A percentile compares a stretch with the other conserved stretches of the same genome.
These are phyloP conservation scores for Talaromyces sp. DNA, from an alignment of 2,329 filamentous ascomycete genomes.

Conservation along the genomic window DNA sequence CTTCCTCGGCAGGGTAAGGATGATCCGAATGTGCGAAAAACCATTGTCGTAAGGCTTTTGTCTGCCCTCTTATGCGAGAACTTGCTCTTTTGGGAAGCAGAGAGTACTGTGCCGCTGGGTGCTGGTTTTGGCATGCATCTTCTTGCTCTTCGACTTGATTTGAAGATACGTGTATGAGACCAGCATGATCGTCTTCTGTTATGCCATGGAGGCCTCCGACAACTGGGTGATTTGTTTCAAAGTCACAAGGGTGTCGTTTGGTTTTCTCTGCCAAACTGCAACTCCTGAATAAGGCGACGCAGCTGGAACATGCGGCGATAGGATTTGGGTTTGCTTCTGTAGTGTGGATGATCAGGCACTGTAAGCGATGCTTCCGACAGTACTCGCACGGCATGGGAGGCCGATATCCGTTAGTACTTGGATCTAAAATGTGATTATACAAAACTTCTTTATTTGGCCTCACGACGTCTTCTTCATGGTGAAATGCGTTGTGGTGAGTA, in stretches of 20 bases:
- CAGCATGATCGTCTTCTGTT: constrained; percentile 31
- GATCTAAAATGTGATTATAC: neutral
- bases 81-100: constrained; percentile 17
- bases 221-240: constrained; percentile 46
- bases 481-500: neutral
- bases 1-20: constrained; percentile 47
- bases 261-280: constrained; percentile 45
- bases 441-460: neutral
- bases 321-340: constrained; percentile 48
- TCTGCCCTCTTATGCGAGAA: constrained; percentile 14
- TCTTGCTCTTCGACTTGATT: neutral
- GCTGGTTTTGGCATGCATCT: neutral
- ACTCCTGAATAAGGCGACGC: constrained; percentile 47
- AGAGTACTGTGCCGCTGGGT: no score
- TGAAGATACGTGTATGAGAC: neutral
- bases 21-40: constrained; percentile 43
- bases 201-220: constrained; percentile 49
- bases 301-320: constrained; percentile 46
- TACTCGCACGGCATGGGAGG: constrained; percentile 43
- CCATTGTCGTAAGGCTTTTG: constrained; percentile 45
- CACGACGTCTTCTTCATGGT: neutral
- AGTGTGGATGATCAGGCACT: constrained; percentile 48
- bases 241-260: constrained; percentile 44
- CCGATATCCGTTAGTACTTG: neutral
- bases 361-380: constrained; percentile 43